phyloP scores from a whole-genome alignment of 179 eudicot genomes.

The Silene noctiflora region DNA sequence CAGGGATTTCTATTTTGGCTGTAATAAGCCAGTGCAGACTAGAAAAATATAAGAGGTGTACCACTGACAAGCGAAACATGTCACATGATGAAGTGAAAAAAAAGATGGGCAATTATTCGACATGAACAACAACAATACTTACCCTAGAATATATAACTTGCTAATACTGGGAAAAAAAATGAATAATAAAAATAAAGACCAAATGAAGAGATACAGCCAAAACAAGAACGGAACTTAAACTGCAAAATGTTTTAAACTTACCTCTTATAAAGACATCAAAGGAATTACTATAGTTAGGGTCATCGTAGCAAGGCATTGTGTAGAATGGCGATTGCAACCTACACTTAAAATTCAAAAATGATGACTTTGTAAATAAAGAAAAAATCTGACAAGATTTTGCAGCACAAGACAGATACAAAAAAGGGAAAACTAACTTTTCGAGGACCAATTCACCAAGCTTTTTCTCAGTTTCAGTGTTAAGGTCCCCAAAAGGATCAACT shows the following conservation, averaged over 20 bases:
- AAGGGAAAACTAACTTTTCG: constrained; percentile 49
- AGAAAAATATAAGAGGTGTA: neutral
- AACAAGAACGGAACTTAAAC: neutral
- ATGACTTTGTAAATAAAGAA: neutral
- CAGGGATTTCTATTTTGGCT: neutral
- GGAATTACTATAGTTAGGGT: constrained; percentile 68
- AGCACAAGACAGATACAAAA: too few species aligned
- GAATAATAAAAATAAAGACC: neutral
- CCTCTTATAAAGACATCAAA: constrained; percentile 97
- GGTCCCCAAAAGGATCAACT: constrained; percentile 85
- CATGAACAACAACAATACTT: neutral
- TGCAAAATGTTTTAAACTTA: constrained; percentile 16
- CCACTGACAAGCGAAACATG: neutral
- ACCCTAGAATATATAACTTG: neutral
- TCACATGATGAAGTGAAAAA: neutral
- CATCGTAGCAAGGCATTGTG: constrained; percentile 87
- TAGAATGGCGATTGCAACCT: constrained; percentile 55
- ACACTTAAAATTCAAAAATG: neutral
- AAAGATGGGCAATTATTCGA: neutral
- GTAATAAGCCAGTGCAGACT: neutral
- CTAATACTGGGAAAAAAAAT: neutral
- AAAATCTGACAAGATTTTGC: neutral
- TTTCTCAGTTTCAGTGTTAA: constrained; percentile 80
- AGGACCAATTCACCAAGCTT: constrained; percentile 78
- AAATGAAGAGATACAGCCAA: neutral